phyloP scores from a whole-genome alignment of 1,284 basidiomycete genomes.

The Fistulina hepatica region DNA sequence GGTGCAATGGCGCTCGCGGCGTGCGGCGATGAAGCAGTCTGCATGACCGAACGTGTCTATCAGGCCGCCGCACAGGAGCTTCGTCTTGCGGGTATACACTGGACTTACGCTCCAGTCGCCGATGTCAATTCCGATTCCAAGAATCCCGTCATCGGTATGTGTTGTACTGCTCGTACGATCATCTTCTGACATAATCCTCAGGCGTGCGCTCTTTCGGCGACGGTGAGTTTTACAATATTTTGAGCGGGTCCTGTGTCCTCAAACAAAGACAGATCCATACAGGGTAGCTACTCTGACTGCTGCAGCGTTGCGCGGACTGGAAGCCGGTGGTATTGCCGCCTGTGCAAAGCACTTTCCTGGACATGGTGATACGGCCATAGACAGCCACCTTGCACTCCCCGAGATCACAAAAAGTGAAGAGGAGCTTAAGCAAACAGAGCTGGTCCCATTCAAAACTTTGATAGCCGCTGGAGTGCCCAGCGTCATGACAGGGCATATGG shows the following conservation, averaged over 20 bases:
- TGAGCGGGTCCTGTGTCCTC: constrained; percentile 1
- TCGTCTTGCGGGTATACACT: constrained; percentile 52
- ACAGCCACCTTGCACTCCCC: constrained; percentile 60
- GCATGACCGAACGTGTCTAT: constrained; percentile 35
- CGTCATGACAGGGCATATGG: constrained; percentile 66
- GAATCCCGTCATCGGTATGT: constrained; percentile 60
- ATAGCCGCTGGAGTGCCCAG: constrained; percentile 34
- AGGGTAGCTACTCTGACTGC: constrained; percentile 37
- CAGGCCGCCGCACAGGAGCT: constrained; percentile 44
- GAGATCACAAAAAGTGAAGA: constrained; percentile 38
- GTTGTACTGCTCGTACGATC: background rate
- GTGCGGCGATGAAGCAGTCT: too few relatives aligned
- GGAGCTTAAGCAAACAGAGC: constrained; percentile 35
- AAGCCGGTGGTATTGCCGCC: constrained; percentile 40
- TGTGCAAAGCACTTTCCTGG: constrained; percentile 64
- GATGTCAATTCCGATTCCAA: constrained; percentile 56
- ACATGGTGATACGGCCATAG: constrained; percentile 60
- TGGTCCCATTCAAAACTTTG: constrained; percentile 45
- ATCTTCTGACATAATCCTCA: constrained; percentile 16
- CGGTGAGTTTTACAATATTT: constrained; percentile 26
- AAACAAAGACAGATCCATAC: constrained; percentile 33
- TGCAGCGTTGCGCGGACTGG: constrained; percentile 39
- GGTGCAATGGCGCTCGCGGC: constrained; percentile 64
- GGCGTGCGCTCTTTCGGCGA: constrained; percentile 63
- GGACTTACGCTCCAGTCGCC: constrained; percentile 58